phyloP scores from a whole-genome alignment of 1,284 basidiomycete genomes.

The Ustilago curta region DNA sequence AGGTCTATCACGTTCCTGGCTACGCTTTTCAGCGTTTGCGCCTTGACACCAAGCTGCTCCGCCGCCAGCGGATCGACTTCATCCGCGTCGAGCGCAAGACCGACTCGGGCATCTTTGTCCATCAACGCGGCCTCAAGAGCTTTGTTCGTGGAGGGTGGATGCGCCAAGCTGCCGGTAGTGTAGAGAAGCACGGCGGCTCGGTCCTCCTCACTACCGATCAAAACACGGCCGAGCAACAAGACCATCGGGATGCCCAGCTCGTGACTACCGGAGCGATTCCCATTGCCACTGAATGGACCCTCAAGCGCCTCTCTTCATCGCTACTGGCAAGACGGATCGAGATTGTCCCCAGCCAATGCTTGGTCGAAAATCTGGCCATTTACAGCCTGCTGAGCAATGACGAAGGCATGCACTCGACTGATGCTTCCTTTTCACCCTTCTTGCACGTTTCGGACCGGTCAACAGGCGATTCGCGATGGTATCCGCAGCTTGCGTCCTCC shows the following conservation, averaged over 20 bases:
- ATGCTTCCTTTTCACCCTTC: constrained; percentile 52
- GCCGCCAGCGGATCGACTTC: constrained; percentile 39
- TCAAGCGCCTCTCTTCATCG: constrained; percentile 46
- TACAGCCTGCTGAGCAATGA: constrained; percentile 27
- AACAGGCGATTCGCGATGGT: constrained; percentile 60
- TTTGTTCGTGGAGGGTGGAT: constrained; percentile 49
- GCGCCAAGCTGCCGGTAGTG: constrained; percentile 24
- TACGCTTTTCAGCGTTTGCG: constrained; percentile 44
- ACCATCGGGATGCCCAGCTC: constrained; percentile 15
- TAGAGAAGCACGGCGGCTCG: constrained; percentile 21
- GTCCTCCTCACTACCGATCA: constrained; percentile 14
- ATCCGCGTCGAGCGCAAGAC: constrained; percentile 53
- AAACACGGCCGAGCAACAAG: constrained; percentile 15
- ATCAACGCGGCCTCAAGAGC: constrained; percentile 38
- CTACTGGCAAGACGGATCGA: constrained; percentile 54
- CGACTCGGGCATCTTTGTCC: constrained; percentile 28
- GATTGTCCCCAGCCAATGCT: constrained; percentile 39
- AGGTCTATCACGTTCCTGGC: constrained; percentile 53
- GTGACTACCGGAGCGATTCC: constrained; percentile 18
- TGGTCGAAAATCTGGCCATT: constrained; percentile 23
- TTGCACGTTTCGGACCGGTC: constrained; percentile 48
- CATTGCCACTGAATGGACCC: constrained; percentile 40
- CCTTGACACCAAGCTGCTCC: constrained; percentile 39
- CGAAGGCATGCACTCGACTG: constrained; percentile 14
- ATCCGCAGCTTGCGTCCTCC: constrained; percentile 39